phyloP scores from a whole-genome alignment of 257 asterid species.

The Buddleja alternifolia region DNA sequence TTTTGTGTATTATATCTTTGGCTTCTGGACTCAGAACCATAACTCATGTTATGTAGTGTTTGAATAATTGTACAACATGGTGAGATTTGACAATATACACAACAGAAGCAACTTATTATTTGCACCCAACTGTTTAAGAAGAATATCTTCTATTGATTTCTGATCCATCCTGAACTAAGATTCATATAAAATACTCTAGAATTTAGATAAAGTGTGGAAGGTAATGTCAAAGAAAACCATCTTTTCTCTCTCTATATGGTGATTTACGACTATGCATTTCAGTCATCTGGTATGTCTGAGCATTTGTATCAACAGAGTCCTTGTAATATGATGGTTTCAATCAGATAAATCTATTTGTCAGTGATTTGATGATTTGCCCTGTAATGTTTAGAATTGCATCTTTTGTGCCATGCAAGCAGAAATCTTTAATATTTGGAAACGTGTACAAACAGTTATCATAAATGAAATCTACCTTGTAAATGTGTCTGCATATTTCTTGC shows the following conservation, averaged over 20 bases:
- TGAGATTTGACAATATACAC: conserved; percentile 5
- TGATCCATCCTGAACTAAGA: too few relatives aligned
- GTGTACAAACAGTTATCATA: background rate
- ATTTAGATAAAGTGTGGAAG: too few relatives aligned
- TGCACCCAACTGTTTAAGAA: too few relatives aligned
- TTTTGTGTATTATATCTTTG: conserved; percentile 24
- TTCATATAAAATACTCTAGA: too few relatives aligned
- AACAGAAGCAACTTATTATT: background rate
- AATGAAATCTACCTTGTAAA: background rate
- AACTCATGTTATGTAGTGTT: background rate
- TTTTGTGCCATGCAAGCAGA: background rate
- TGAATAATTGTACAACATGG: background rate
- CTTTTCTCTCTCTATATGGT: too few relatives aligned
- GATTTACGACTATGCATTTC: too few relatives aligned
- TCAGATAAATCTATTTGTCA: background rate
- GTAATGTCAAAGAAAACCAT: too few relatives aligned
- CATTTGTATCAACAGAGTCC: too few relatives aligned
- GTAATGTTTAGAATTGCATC: background rate
- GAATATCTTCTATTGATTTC: too few relatives aligned
- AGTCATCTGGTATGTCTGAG: too few relatives aligned
- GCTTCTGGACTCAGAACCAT: conserved; percentile 23
- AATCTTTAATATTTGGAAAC: background rate
- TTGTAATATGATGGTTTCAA: too few relatives aligned
- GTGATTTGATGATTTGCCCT: background rate
- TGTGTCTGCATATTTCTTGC: conserved; percentile 4